Evolutionary conservation across 345 rosid genomes (phyloP), one percentile per base, ranked within the genome.

Genomic region (Excoecaria agallocha): DNA sequence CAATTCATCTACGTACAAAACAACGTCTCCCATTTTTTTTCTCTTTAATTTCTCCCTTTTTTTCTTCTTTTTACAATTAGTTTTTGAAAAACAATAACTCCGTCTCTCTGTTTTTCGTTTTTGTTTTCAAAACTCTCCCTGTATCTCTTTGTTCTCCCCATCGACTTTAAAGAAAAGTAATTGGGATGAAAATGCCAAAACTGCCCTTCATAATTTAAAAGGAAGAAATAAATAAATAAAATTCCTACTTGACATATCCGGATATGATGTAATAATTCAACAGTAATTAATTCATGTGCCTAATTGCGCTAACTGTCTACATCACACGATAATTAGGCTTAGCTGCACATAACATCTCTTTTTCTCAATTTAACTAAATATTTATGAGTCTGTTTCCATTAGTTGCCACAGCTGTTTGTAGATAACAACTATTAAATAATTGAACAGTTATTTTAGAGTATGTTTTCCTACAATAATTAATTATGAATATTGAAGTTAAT

Each of bases 1-100:
- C 16, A 71, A 76, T 70, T 86, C 84, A 61, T 89, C 89, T n/a
- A 87, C 82, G 30, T 81, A 79, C 85, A 92, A 45, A 45, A 84
- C 59, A 12, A 85, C 81, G 1, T 92, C 96, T 68, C 82, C 93
- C 96, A 90, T 91, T 43, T 72, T 39, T n/a, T 20, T 51, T 25
- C n/a, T n/a, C 12, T 30, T 25, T 22, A 22, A 4, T 22, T 25
- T 8, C 45, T 25, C 43, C 20, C 19, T 22, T 37, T 50, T 39
- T 50, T 37, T 22, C 22, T 74, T 43, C 49, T 45, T 30, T 30
- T 30, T 30, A 30, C 30, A 30, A 30, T 30, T 30, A 30, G 3
- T 20, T 6, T 20, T 16, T 6, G 9, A 43, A 43, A n/a, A 41
- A 25, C 15, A 17, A 39, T 37, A 15, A 69, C 63, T 37, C 45